A percentile compares a stretch with the other conserved stretches of the same genome.
phyloP scores from a whole-genome alignment of 345 rosid genomes.

The Alliaria petiolata region DNA sequence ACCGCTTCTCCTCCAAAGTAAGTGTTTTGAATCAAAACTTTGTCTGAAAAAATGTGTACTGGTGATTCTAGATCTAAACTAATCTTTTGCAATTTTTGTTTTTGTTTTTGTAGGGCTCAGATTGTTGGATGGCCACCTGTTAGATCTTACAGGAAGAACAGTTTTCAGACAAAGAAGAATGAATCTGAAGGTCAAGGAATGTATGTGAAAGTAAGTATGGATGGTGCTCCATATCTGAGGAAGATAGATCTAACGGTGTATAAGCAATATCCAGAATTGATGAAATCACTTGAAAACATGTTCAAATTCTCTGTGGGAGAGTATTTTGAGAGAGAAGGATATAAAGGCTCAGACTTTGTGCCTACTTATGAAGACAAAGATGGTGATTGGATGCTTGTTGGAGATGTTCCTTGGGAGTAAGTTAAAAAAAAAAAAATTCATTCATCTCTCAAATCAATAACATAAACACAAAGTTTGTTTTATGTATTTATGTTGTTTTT shows the following conservation, averaged over 20 bases:
- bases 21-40: conserved; percentile 19
- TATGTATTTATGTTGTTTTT: conserved; percentile 6
- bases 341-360: conserved; percentile 69
- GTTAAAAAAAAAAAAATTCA: not conserved
- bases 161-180: conserved; percentile 45
- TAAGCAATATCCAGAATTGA: conserved; percentile 53
- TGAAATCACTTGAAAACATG: conserved; percentile 71
- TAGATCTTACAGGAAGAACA: conserved; percentile 59
- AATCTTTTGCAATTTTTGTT: not conserved
- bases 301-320: conserved; percentile 62
- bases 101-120: conserved; percentile 48
- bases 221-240: conserved; percentile 85
- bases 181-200: conserved; percentile 40
- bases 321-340: conserved; percentile 76
- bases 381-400: conserved; percentile 89
- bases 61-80: conserved; percentile 5
- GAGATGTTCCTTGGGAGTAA: conserved; percentile 84
- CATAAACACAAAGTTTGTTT: not conserved
- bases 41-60: not conserved
- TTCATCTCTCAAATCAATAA: not conserved
- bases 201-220: conserved; percentile 89
- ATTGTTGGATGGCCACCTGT: conserved; percentile 85
- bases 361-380: conserved; percentile 91
- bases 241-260: conserved; percentile 67
- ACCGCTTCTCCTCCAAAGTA: conserved; percentile 65